Base-by-base conservation (phyloP, 2,329 filamentous ascomycete species). In the Xylariaceae sp. region DNA sequence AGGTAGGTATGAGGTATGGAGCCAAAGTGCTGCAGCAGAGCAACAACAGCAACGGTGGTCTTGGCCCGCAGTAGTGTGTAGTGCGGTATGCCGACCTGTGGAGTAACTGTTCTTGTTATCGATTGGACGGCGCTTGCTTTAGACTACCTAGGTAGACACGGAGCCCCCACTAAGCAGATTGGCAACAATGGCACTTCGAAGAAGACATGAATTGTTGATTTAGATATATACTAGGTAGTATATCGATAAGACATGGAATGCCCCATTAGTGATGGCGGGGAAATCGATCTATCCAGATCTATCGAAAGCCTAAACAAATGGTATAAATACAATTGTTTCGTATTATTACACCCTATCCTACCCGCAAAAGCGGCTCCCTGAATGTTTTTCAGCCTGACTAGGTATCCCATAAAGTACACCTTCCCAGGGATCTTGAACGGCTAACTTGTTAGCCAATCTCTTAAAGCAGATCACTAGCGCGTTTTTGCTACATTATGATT, bases 61-160 rank as follows among this genome's bases (percentile, higher is more conserved):
- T 48, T 48, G 45, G 52, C 41, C 33, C 36, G 44, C 33, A 37
- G 23, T 21, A 11, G 34, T 31, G 28, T 34, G n/a, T n/a, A n/a
- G n/a, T n/a, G n/a, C n/a, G 34, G 26, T 11, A 41, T 47, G 43
- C 37, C 37, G 55, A 17, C 36, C 16, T 16, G 55, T 58, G 55
- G 50, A 33, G 50, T 39, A 28, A 23, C 12, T 28, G 26, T 49
- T 14, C 26, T n/a, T n/a, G n/a, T 45, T 28, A 34, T 45, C 46
- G 3, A 58, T 55, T 46, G 51, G 51, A 34, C 40, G 40, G 51
- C 51, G 46, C 56, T 55, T 58, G 46, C 46, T 36, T 54, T n/a
- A n/a, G n/a, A n/a, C n/a, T n/a, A n/a, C n/a, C n/a, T n/a, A n/a
- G n/a, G n/a, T n/a, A n/a, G n/a, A 44, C 43, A 26, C 26, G 26